Evolutionary conservation across 75 land plant species (phyloP).

Genomic region (Chamaecyparis obtusa): DNA sequence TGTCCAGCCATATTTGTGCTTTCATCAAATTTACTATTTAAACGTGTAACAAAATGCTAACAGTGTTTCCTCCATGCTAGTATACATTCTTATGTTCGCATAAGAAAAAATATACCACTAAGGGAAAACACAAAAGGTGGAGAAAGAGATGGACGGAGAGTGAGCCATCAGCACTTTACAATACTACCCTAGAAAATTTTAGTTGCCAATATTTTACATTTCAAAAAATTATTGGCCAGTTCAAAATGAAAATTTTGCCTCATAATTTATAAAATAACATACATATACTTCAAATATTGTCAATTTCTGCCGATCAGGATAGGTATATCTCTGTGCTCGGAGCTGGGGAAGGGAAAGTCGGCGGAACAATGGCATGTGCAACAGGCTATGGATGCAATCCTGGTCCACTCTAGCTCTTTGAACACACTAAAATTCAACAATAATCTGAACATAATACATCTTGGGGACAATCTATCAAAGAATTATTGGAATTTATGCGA

Average conservation of each 20-base stretch:
- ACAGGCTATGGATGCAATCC: no score
- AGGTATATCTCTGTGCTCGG: no score
- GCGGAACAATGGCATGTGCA: no score
- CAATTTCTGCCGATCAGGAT: not conserved
- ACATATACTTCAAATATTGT: not conserved
- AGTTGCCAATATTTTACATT: not conserved
- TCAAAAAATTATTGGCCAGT: not conserved
- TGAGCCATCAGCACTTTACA: not conserved
- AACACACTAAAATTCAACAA: no score
- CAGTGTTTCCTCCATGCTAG: not conserved
- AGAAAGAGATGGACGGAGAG: not conserved
- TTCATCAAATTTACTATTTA: not conserved
- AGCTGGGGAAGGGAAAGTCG: no score
- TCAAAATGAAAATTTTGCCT: not conserved
- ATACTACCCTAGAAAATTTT: not conserved
- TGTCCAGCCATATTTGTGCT: not conserved
- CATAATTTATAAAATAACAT: not conserved
- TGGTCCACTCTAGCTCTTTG: no score
- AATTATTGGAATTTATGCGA: no score
- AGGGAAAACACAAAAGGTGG: not conserved
- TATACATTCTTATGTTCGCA: not conserved
- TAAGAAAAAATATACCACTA: not conserved
- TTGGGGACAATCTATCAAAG: no score
- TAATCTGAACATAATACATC: no score
- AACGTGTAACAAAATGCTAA: not conserved